phyloP scores from a whole-genome alignment of 2,329 filamentous ascomycete species.

The Diaporthe amygdali region DNA sequence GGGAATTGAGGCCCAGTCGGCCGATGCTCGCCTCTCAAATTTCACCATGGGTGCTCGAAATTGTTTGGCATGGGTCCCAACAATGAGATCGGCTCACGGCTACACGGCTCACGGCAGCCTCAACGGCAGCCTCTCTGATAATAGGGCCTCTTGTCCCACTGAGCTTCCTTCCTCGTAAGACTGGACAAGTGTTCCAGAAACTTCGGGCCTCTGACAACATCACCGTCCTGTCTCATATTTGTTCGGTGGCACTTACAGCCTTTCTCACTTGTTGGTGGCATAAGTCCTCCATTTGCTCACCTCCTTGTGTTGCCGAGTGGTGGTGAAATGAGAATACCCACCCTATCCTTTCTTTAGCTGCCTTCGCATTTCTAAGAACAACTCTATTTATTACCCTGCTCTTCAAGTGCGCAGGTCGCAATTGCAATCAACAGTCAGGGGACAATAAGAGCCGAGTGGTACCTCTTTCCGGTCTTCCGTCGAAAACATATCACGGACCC shows the following conservation, averaged over 20 bases:
- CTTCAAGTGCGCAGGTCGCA: neutral
- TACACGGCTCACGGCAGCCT: slow-evolving; percentile 18
- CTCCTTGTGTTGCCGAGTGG: neutral
- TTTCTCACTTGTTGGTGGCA: neutral
- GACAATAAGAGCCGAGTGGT: slow-evolving; percentile 18
- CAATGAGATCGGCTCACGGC: slow-evolving; percentile 17
- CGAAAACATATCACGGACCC: neutral
- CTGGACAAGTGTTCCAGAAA: neutral
- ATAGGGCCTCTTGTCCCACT: slow-evolving; percentile 19
- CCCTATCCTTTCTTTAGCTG: slow-evolving; percentile 16
- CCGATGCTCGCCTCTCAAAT: neutral
- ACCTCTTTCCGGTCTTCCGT: slow-evolving; percentile 8
- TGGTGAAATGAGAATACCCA: slow-evolving; percentile 19
- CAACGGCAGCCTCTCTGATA: slow-evolving; percentile 14
- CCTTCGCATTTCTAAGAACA: slow-evolving; percentile 2
- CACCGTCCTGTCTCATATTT: slow-evolving; percentile 6
- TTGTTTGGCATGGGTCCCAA: slow-evolving; percentile 16
- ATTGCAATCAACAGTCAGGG: slow-evolving; percentile 14
- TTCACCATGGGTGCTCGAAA: slow-evolving; percentile 3
- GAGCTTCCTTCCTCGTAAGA: neutral
- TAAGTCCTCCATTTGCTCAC: neutral
- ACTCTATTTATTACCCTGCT: slow-evolving; percentile 1
- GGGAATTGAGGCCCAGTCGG: slow-evolving; percentile 21
- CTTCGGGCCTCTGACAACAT: slow-evolving; percentile 12
- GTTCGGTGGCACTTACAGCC: neutral